These are phyloP conservation scores for Trifolium subterraneum DNA, from an alignment of 306 rosid genomes.

Conservation along the genomic window DNA sequence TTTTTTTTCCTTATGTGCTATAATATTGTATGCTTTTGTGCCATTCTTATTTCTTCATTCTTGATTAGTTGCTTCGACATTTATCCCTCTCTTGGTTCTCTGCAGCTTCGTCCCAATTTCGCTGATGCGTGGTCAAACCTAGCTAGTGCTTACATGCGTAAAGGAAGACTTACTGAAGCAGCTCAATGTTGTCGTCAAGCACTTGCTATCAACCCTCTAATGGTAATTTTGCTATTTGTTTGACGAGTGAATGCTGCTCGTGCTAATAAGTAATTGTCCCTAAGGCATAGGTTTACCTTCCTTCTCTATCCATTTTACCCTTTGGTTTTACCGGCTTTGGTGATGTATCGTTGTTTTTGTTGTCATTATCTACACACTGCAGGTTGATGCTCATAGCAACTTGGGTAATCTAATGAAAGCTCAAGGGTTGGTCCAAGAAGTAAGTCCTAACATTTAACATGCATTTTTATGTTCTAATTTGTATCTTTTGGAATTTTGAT, in stretches of 20 bases:
- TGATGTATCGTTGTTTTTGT: constrained; percentile 11
- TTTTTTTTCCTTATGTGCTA: constrained; percentile 1
- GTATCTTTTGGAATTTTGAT: constrained; percentile 17
- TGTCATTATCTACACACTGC: constrained; percentile 16
- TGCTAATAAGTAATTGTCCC: background rate
- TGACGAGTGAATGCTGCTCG: constrained; percentile 18
- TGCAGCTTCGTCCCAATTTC: constrained; percentile 95
- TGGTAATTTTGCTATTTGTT: constrained; percentile 56
- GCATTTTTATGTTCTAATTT: constrained; percentile 24
- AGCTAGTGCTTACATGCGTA: constrained; percentile 98
- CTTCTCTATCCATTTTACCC: background rate
- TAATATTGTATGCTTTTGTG: constrained; percentile 6
- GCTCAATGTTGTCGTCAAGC: constrained; percentile 99
- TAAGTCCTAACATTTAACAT: constrained; percentile 52
- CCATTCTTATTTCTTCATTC: background rate
- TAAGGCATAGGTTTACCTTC: constrained; percentile 19
- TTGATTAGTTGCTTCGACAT: constrained; percentile 24
- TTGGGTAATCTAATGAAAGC: constrained; percentile 66
- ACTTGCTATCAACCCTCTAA: constrained; percentile 84
- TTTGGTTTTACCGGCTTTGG: constrained; percentile 1
- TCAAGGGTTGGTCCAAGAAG: constrained; percentile 82
- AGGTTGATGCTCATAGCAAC: constrained; percentile 67
- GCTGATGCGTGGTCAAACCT: constrained; percentile 98
- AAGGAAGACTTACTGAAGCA: constrained; percentile 93
- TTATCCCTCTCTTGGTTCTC: constrained; percentile 29